Evolutionary conservation across 2,329 filamentous ascomycete genomes (phyloP).

Genomic region (Xylaria sp.): DNA sequence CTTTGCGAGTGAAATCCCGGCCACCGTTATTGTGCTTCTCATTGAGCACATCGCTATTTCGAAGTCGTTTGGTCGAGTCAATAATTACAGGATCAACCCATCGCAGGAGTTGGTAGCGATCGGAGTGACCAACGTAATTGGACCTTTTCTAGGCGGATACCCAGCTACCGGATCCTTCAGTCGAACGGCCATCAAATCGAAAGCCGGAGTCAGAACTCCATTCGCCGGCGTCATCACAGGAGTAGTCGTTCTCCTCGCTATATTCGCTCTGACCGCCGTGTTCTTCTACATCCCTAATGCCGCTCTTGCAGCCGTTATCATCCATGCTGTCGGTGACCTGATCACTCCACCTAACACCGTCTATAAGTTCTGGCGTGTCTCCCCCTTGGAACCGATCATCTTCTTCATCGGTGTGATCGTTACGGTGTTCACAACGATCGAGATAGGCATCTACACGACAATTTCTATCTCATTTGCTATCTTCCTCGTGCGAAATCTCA

Average conservation of each 20-base stretch:
- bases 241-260: constrained; percentile 84
- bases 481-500: constrained; percentile 84
- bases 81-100: constrained; percentile 95
- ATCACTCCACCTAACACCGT: constrained; percentile 91
- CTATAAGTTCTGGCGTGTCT: constrained; percentile 95
- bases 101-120: constrained; percentile 97
- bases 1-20: constrained; percentile 80
- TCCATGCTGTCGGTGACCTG: constrained; percentile 93
- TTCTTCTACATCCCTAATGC: constrained; percentile 95
- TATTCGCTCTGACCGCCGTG: constrained; percentile 86
- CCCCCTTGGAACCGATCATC: constrained; percentile 88
- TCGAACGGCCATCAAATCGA: constrained; percentile 95
- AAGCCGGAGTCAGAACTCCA: constrained; percentile 92
- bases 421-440: constrained; percentile 87
- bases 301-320: constrained; percentile 86
- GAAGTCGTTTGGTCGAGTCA: constrained; percentile 94
- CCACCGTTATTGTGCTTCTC: constrained; percentile 90
- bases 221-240: constrained; percentile 91
- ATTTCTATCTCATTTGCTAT: constrained; percentile 80
- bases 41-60: constrained; percentile 98
- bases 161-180: constrained; percentile 96
- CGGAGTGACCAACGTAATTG: constrained; percentile 87
- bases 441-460: constrained; percentile 91
- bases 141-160: constrained; percentile 91
- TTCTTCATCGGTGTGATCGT: constrained; percentile 95